Conservation (phyloP, 345 rosid species). For the Arabidopsis suecica region DNA sequence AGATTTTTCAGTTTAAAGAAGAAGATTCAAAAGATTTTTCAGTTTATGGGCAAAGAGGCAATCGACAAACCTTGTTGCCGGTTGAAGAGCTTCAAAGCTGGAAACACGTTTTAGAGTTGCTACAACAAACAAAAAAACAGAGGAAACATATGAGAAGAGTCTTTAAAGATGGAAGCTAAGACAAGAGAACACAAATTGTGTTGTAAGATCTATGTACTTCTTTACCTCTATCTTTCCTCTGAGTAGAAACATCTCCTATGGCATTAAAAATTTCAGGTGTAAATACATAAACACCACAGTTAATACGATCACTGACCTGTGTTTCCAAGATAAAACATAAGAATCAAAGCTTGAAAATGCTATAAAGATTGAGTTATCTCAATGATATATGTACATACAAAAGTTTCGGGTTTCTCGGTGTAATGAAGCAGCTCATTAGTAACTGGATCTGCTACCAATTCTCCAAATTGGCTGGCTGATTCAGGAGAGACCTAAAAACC, state of each 20-base stretch:
- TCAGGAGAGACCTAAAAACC: constrained; percentile 79
- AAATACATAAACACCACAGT: constrained; percentile 88
- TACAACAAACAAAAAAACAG: constrained; percentile 41
- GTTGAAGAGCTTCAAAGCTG: constrained; percentile 95
- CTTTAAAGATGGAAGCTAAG: constrained; percentile 11
- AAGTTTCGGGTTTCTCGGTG: constrained; percentile 96
- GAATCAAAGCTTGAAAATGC: not conserved
- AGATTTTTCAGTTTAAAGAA: not conserved
- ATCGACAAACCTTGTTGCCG: constrained; percentile 64
- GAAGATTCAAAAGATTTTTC: constrained; percentile 15
- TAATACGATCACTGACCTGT: constrained; percentile 92
- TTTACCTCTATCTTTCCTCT: constrained; percentile 79
- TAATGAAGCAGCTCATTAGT: constrained; percentile 94
- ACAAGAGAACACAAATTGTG: not conserved
- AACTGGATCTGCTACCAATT: constrained; percentile 86
- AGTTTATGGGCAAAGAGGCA: not conserved
- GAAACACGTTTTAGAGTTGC: constrained; percentile 84
- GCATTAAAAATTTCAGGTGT: constrained; percentile 79
- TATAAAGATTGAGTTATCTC: not conserved
- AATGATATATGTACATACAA: constrained; percentile 70
- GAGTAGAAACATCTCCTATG: constrained; percentile 70
- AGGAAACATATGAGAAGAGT: constrained; percentile 24
- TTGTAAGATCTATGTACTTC: constrained; percentile 15
- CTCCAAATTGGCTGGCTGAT: constrained; percentile 92
- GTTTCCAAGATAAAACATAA: constrained; percentile 30